phyloP scores from a whole-genome alignment of 2,329 filamentous ascomycete species.

The Canariomyces notabilis region DNA sequence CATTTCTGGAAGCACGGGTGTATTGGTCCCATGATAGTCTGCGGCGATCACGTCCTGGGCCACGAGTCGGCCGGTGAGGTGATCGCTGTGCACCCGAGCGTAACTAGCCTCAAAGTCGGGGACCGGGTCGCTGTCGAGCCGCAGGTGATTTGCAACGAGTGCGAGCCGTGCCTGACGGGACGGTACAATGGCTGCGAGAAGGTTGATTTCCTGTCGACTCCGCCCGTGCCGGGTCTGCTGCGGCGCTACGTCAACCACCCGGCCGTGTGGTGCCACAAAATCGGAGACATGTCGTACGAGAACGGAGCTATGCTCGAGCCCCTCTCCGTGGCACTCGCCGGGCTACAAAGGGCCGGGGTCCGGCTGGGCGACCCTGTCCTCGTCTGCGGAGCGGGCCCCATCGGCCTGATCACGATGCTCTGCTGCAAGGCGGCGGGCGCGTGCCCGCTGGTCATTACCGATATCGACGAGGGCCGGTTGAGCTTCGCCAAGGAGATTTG shows the following conservation, averaged over 20 bases:
- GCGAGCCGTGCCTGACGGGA: slow-evolving; percentile 85
- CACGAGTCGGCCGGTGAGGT: slow-evolving; percentile 88
- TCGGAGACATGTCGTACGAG: slow-evolving; percentile 86
- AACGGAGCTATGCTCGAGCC: slow-evolving; percentile 88
- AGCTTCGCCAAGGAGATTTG: slow-evolving; percentile 80
- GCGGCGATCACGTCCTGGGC: slow-evolving; percentile 82
- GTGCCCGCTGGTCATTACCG: slow-evolving; percentile 86
- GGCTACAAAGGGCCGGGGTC: slow-evolving; percentile 76
- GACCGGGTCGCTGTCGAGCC: slow-evolving; percentile 93
- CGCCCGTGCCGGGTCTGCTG: slow-evolving; percentile 80
- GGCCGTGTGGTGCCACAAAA: slow-evolving; percentile 93
- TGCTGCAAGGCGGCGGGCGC: slow-evolving; percentile 84
- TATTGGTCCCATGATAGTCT: slow-evolving; percentile 94
- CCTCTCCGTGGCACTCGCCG: slow-evolving; percentile 80
- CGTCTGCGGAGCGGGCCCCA: slow-evolving; percentile 89
- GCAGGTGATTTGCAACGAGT: slow-evolving; percentile 85
- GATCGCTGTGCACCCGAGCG: slow-evolving; percentile 74
- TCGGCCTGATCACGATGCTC: slow-evolving; percentile 82
- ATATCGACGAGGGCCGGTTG: slow-evolving; percentile 83
- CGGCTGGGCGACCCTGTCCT: slow-evolving; percentile 81
- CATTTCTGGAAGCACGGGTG: slow-evolving; percentile 96
- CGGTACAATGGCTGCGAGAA: slow-evolving; percentile 92
- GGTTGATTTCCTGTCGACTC: slow-evolving; percentile 84
- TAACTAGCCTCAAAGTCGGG: slow-evolving; percentile 71
- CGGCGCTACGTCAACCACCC: slow-evolving; percentile 94